Base-by-base conservation (phyloP, 768 basidiomycete species). In the Strobilomyces echinocephalus region DNA sequence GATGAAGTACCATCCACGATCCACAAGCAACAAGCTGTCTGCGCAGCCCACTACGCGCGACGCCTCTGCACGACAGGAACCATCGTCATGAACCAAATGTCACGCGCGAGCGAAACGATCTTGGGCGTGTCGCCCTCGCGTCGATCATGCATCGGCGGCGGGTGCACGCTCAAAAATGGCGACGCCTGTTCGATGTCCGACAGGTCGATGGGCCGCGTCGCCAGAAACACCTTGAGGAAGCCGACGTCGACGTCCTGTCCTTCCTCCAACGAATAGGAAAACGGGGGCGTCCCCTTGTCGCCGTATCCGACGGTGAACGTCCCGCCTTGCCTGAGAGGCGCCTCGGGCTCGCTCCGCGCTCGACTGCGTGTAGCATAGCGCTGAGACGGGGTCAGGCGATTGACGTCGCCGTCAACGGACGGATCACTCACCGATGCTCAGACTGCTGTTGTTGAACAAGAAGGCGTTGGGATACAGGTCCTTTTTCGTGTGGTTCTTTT, bases 161-260 rank as follows among this genome's bases (percentile, higher is more conserved):
- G 4, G 42, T n/a, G 15, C 45, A 3, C 56, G 10, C 6, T 24
- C 0, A 31, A 28, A 50, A 76, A 74, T 0, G 75, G 69, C 5
- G 68, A 70, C 2, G 60, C 48, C 46, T 74, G 76, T 2, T 45
- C 34, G 4, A 79, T 64, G 46, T 61, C 63, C 5, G 63, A 58
- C 49, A 77, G 63, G 56, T 74, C 71, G 35, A 70, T 59, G 5
- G 69, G 69, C 0, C 52, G 53, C 1, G 72, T 74, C 15, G 76
- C 64, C 18, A 79, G 53, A 53, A 73, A 79, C 8, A 79, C 55
- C 52, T 76, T 77, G 46, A 79, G 68, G 50, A 72, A 75, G 8
- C 76, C 73, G 3, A 79, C 63, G 46, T 79, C 76, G 30, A 68
- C 50, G 6, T 61, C 55, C 39, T 74, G 64, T 4, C 61, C 66